Conservation (phyloP, 2,329 filamentous ascomycete species). For the Camptophora hylomeconis region DNA sequence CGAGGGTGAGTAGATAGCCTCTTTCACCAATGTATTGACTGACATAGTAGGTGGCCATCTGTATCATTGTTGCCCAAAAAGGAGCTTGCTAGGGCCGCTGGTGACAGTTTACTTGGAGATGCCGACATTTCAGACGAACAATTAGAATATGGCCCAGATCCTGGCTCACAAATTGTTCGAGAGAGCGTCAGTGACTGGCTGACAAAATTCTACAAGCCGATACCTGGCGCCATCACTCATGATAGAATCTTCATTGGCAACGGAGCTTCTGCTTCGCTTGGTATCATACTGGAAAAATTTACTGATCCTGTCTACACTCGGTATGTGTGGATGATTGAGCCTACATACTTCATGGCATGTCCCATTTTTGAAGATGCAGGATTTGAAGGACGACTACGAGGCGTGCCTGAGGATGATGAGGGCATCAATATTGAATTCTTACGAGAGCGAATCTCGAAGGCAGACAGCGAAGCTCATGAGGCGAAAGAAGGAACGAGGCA, state of each 20-base stretch:
- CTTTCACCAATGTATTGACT: slow-evolving; percentile 1
- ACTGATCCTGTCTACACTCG: slow-evolving; percentile 65
- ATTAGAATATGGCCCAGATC: slow-evolving; percentile 69
- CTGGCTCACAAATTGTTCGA: slow-evolving; percentile 59
- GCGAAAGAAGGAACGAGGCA: too few species aligned
- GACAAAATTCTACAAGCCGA: slow-evolving; percentile 44
- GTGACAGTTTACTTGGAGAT: slow-evolving; percentile 25
- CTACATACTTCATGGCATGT: slow-evolving; percentile 73
- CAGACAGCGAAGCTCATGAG: slow-evolving; percentile 31
- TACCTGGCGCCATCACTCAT: slow-evolving; percentile 27
- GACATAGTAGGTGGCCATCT: too few species aligned
- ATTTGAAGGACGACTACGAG: slow-evolving; percentile 52
- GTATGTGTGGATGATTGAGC: slow-evolving; percentile 67
- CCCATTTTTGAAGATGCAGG: slow-evolving; percentile 75
- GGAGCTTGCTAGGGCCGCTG: slow-evolving; percentile 46
- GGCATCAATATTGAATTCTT: slow-evolving; percentile 59
- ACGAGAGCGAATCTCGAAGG: slow-evolving; percentile 35
- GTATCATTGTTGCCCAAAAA: slow-evolving; percentile 49
- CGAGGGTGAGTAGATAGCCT: too few species aligned
- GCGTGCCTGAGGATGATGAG: slow-evolving; percentile 63
- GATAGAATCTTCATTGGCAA: slow-evolving; percentile 68
- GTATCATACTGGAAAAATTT: slow-evolving; percentile 63
- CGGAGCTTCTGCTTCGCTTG: slow-evolving; percentile 72
- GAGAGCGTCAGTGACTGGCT: slow-evolving; percentile 60
- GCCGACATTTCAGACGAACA: slow-evolving; percentile 50